These are phyloP conservation scores for Moricandia moricandioides DNA, from an alignment of 345 rosid species.

Conservation along the genomic window DNA sequence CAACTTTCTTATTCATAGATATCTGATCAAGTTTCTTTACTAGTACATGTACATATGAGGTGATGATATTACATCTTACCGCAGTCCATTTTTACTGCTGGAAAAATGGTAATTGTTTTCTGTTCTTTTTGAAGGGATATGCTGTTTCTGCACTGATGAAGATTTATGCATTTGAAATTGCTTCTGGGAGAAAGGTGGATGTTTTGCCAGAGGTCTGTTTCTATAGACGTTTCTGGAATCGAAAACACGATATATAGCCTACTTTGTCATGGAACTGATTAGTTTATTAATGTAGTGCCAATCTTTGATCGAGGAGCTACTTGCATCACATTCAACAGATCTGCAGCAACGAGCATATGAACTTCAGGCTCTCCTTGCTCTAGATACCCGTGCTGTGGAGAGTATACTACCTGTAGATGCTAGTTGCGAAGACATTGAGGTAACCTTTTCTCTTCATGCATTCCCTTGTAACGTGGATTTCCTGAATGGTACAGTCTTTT, in stretches of 20 bases:
- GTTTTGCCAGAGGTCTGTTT: conserved; percentile 84
- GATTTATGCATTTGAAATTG: conserved; percentile 81
- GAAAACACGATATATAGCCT: not conserved
- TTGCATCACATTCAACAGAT: conserved; percentile 95
- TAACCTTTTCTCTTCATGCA: conserved; percentile 17
- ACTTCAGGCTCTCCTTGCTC: conserved; percentile 68
- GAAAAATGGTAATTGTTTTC: conserved; percentile 11
- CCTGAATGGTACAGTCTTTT: conserved; percentile 19
- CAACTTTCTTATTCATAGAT: not conserved
- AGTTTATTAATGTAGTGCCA: conserved; percentile 65
- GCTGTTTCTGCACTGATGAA: conserved; percentile 96
- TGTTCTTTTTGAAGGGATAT: conserved; percentile 63
- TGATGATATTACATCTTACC: not conserved
- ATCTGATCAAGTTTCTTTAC: conserved; percentile 2
- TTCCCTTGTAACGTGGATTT: not conserved
- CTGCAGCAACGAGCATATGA: conserved; percentile 99
- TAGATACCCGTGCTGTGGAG: conserved; percentile 68
- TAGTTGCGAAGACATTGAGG: conserved; percentile 97
- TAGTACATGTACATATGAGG: not conserved
- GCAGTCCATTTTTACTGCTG: not conserved
- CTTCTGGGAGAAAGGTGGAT: conserved; percentile 81
- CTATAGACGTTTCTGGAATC: not conserved
- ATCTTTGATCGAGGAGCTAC: conserved; percentile 78
- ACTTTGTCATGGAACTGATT: conserved; percentile 24
- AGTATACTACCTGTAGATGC: conserved; percentile 78